A percentile compares a stretch with the other conserved stretches of the same genome.
phyloP scores from a whole-genome alignment of 2,329 filamentous ascomycete species.

The Coniochaeta prunicola region DNA sequence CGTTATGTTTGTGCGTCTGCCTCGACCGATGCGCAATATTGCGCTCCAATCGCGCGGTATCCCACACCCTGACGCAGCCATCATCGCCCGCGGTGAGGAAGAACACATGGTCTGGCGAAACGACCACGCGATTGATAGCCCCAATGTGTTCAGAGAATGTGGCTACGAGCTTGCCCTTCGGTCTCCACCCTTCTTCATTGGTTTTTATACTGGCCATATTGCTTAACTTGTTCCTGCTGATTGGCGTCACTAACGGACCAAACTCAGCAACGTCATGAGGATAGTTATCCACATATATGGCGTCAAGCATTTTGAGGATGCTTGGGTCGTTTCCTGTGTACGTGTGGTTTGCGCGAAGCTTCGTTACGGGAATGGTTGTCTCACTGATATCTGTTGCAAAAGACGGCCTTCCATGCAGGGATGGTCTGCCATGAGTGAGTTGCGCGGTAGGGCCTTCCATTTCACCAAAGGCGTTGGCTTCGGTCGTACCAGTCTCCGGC shows the following conservation, averaged over 20 bases:
- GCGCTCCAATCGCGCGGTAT: conserved; percentile 79
- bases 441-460: conserved; percentile 50
- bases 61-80: conserved; percentile 87
- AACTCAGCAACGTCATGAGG: conserved; percentile 61
- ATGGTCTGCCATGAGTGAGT: conserved; percentile 16
- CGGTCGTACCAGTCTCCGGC: conserved; percentile 52
- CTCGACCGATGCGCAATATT: conserved; percentile 84
- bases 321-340: conserved; percentile 74
- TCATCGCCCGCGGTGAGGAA: conserved; percentile 93
- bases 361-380: conserved; percentile 18
- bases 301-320: conserved; percentile 67
- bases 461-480: conserved; percentile 52
- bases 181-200: conserved; percentile 65
- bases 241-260: conserved; percentile 71
- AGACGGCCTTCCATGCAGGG: conserved; percentile 13
- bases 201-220: conserved; percentile 41
- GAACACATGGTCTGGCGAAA: conserved; percentile 86
- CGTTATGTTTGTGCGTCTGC: conserved; percentile 72
- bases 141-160: conserved; percentile 84
- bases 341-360: conserved; percentile 63
- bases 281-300: conserved; percentile 72
- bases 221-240: conserved; percentile 45
- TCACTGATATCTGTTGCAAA: conserved; percentile 20
- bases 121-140: conserved; percentile 71
- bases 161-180: conserved; percentile 75